Percentiles rank a stretch among this genome's conserved stretches.
phyloP scores from a whole-genome alignment of 148 eudicot genomes.

The Mesembryanthemum crystallinum region DNA sequence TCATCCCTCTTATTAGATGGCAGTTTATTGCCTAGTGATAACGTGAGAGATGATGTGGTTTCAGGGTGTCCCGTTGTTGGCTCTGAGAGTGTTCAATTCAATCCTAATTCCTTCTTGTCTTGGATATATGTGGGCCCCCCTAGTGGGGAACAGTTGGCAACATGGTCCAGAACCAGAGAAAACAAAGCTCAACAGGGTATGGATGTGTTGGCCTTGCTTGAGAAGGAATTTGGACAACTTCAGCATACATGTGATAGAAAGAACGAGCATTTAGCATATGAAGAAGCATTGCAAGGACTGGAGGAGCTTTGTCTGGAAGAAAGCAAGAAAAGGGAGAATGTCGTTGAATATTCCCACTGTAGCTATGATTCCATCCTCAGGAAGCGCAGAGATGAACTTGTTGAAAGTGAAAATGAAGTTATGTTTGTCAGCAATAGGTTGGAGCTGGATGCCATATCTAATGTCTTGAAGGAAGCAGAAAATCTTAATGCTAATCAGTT shows the following conservation, averaged over 20 bases:
- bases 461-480: conserved; percentile 78
- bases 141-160: conserved; percentile 56
- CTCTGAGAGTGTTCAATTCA: conserved; percentile 28
- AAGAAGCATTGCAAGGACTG: conserved; percentile 76
- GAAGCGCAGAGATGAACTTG: conserved; percentile 69
- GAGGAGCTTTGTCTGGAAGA: conserved; percentile 76
- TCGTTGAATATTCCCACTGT: conserved; percentile 37
- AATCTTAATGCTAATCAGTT: conserved; percentile 50
- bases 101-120: conserved; percentile 62
- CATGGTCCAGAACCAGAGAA: conserved; percentile 58
- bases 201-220: conserved; percentile 62
- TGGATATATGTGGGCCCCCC: conserved; percentile 76
- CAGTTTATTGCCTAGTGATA: conserved; percentile 42
- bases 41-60: conserved; percentile 27
- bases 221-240: conserved; percentile 66
- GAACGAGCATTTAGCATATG: conserved; percentile 61
- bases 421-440: conserved; percentile 47
- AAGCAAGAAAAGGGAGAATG: conserved; percentile 73
- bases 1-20: conserved; percentile 66
- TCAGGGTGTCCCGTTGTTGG: conserved; percentile 21
- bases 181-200: conserved; percentile 66
- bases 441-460: conserved; percentile 70
- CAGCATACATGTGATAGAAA: conserved; percentile 78
- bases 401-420: conserved; percentile 46
- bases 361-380: conserved; percentile 68